Conservation (phyloP, 805 yeast species). For the Hanseniaspora valbyensis region DNA sequence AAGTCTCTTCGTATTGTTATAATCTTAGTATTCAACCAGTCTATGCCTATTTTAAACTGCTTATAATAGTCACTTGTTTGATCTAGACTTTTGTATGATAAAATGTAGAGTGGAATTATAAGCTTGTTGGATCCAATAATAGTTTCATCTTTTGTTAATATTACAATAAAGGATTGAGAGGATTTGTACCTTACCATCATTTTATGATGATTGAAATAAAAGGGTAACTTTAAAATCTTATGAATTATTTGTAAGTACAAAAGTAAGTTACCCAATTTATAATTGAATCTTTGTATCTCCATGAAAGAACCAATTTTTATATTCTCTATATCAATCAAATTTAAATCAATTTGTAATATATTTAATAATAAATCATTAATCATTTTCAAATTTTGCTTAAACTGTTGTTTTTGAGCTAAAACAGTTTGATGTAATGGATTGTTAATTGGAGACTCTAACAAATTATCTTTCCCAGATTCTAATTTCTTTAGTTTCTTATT, state of each 20-base stretch:
- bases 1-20: not conserved
- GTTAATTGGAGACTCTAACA: not conserved
- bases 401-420: too few relatives aligned
- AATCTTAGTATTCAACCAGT: not conserved
- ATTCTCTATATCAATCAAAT: not conserved
- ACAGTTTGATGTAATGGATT: not conserved
- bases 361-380: not conserved
- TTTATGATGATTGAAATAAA: constrained; percentile 9
- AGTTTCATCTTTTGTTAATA: not conserved
- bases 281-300: not conserved
- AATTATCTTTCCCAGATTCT: not conserved
- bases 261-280: not conserved
- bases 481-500: not conserved
- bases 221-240: constrained; percentile 2
- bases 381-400: not conserved
- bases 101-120: constrained; percentile 9
- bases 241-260: constrained; percentile 8
- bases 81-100: not conserved
- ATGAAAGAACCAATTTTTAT: too few relatives aligned
- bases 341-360: not conserved
- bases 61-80: not conserved
- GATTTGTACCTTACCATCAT: constrained; percentile 7
- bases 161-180: not conserved
- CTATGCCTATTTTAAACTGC: not conserved
- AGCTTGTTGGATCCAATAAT: not conserved